Conservation (phyloP, 2,329 filamentous ascomycete genomes). For the Colletotrichum tamarilloi region DNA sequence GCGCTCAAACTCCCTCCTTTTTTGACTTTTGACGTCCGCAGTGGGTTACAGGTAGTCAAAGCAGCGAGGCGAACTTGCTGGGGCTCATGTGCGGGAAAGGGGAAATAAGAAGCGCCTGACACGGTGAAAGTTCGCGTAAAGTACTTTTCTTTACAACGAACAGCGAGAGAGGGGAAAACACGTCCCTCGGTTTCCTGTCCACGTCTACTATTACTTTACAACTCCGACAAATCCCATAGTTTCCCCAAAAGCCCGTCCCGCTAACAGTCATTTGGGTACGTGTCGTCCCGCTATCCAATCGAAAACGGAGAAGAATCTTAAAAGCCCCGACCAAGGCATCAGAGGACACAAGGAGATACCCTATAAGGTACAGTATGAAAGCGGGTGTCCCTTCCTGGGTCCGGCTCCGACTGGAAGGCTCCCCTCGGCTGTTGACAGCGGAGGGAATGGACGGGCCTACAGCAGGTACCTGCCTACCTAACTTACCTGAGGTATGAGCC, state of each 20-base stretch:
- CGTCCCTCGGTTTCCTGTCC: background rate
- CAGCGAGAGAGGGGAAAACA: background rate
- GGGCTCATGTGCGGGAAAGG: background rate
- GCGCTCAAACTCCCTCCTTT: conserved; percentile 1
- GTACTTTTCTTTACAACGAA: background rate
- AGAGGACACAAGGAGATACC: background rate
- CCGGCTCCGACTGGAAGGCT: background rate
- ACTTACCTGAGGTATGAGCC: background rate
- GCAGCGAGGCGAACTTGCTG: background rate
- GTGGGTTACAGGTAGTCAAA: background rate
- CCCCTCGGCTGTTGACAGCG: background rate
- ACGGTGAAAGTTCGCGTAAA: background rate
- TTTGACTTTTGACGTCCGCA: background rate
- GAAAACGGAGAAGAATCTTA: conserved; percentile 19
- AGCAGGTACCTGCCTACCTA: background rate
- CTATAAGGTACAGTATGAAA: background rate
- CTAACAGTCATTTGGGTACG: conserved; percentile 13
- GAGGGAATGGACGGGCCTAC: background rate
- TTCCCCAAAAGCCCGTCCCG: background rate
- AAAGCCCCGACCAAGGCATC: background rate
- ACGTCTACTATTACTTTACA: background rate
- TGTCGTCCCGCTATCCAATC: conserved; percentile 32
- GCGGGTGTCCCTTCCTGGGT: conserved; percentile 3
- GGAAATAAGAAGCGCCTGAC: background rate
- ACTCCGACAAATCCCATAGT: background rate